These are phyloP conservation scores for Albatrellus ellisii DNA, from an alignment of 768 basidiomycete genomes.

Conservation along the genomic window DNA sequence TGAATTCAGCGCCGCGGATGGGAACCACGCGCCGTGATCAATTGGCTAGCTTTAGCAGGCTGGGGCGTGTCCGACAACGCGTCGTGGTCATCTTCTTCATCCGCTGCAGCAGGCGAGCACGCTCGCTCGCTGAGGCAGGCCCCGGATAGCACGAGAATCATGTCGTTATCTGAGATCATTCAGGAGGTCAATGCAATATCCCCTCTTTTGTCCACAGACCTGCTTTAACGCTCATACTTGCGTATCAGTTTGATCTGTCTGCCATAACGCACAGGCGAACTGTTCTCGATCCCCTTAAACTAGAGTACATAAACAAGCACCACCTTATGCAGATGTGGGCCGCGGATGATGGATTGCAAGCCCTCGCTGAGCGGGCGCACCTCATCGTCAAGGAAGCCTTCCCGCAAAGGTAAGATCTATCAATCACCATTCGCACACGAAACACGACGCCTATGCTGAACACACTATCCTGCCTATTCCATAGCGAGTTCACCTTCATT, in stretches of 20 bases:
- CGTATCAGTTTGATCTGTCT: constrained; percentile 56
- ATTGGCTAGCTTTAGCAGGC: constrained; percentile 91
- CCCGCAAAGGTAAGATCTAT: constrained; percentile 37
- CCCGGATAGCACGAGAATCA: constrained; percentile 53
- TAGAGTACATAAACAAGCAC: constrained; percentile 82
- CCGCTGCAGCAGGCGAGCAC: constrained; percentile 7
- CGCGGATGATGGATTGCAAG: constrained; percentile 34
- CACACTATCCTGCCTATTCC: too few relatives aligned
- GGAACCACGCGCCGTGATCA: constrained; percentile 81
- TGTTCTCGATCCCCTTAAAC: constrained; percentile 65
- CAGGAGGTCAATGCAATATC: constrained; percentile 30
- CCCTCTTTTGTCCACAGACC: background rate
- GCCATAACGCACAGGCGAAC: constrained; percentile 73
- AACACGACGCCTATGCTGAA: too few relatives aligned
- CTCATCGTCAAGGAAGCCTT: constrained; percentile 40
- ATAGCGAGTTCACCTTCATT: constrained; percentile 1
- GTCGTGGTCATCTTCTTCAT: constrained; percentile 15
- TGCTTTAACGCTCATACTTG: background rate
- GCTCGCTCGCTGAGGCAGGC: constrained; percentile 21
- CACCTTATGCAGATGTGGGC: constrained; percentile 53
- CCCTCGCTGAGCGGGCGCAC: constrained; percentile 41
- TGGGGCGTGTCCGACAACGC: constrained; percentile 56
- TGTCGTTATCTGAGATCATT: constrained; percentile 54
- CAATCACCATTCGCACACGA: background rate
- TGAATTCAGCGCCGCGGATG: constrained; percentile 59